phyloP scores from a whole-genome alignment of 805 yeast genomes.

The Ogataea philodendri region DNA sequence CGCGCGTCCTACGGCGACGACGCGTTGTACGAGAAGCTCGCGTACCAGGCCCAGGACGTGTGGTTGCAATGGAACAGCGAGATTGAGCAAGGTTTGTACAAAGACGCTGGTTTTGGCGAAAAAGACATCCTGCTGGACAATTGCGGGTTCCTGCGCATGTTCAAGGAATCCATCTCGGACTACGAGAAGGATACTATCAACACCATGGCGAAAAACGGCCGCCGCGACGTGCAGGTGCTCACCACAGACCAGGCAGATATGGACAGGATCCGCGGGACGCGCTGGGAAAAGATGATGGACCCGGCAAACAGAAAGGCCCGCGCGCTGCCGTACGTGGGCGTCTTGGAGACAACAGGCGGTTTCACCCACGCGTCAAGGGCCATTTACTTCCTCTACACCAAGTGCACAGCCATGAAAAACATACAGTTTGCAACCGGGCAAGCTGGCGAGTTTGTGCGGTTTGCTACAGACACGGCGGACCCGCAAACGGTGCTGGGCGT shows the following conservation, averaged over 20 bases:
- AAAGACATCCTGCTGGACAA: slow-evolving; percentile 5
- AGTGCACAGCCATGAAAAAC: slow-evolving; percentile 1
- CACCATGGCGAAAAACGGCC: slow-evolving; percentile 3
- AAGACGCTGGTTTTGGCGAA: not conserved
- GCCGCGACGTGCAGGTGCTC: slow-evolving; percentile 2
- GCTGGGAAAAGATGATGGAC: slow-evolving; percentile 5
- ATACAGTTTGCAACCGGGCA: slow-evolving; percentile 2
- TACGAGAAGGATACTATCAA: slow-evolving; percentile 1
- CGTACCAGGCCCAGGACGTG: slow-evolving; percentile 1
- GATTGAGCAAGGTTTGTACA: not conserved
- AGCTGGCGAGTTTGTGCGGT: not conserved
- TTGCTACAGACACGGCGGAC: not conserved
- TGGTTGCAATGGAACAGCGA: slow-evolving; percentile 4
- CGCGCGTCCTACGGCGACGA: slow-evolving; percentile 4
- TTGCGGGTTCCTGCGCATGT: slow-evolving; percentile 5
- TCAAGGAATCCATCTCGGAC: not conserved
- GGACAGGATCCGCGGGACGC: slow-evolving; percentile 1
- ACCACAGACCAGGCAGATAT: not conserved
- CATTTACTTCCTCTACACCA: not conserved
- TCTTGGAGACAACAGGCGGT: slow-evolving; percentile 4
- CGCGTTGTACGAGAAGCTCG: slow-evolving; percentile 2
- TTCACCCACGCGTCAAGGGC: slow-evolving; percentile 5
- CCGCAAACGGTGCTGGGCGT: slow-evolving; percentile 1
- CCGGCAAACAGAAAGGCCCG: slow-evolving; percentile 1
- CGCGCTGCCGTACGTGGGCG: slow-evolving; percentile 2